Evolutionary conservation across 495 filamentous ascomycete genomes (phyloP).

Genomic region (Astrothelium macrocarpum): DNA sequence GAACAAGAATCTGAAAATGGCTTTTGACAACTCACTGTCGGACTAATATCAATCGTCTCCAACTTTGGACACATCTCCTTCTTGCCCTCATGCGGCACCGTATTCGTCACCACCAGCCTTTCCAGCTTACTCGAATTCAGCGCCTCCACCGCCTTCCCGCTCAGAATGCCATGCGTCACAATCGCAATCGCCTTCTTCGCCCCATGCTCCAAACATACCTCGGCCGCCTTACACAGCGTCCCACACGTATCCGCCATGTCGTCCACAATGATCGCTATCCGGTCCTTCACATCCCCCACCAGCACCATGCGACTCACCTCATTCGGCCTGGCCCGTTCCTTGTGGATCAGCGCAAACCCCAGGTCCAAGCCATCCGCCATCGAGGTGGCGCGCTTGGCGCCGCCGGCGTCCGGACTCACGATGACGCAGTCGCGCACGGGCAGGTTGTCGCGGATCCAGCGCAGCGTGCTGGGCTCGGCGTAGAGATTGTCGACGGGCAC

Average conservation of each 20-base stretch:
- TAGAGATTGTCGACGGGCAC: constrained; percentile 97
- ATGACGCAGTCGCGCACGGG: constrained; percentile 79
- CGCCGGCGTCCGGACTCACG: constrained; percentile 92
- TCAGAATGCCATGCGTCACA: constrained; percentile 91
- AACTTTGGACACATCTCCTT: constrained; percentile 66
- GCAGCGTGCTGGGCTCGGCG: constrained; percentile 83
- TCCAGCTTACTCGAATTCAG: constrained; percentile 73
- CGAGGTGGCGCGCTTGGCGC: constrained; percentile 91
- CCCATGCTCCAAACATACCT: constrained; percentile 81
- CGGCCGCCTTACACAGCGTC: constrained; percentile 84
- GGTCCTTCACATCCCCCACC: constrained; percentile 52
- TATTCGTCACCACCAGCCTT: constrained; percentile 89
- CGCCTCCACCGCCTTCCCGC: constrained; percentile 81
- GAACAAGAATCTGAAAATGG: constrained; percentile 24
- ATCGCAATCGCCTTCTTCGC: constrained; percentile 84
- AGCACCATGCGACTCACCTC: constrained; percentile 94
- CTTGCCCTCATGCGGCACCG: constrained; percentile 84
- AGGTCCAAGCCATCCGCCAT: constrained; percentile 92
- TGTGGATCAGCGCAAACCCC: constrained; percentile 97
- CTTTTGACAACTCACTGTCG: constrained; percentile 57
- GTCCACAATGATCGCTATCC: constrained; percentile 53
- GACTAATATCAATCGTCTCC: constrained; percentile 85
- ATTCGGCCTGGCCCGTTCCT: constrained; percentile 89
- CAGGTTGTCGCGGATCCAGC: constrained; percentile 84
- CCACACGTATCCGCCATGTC: constrained; percentile 96